phyloP scores from a whole-genome alignment of 108 stramenopile species.

The Cylindrotheca closterium region DNA sequence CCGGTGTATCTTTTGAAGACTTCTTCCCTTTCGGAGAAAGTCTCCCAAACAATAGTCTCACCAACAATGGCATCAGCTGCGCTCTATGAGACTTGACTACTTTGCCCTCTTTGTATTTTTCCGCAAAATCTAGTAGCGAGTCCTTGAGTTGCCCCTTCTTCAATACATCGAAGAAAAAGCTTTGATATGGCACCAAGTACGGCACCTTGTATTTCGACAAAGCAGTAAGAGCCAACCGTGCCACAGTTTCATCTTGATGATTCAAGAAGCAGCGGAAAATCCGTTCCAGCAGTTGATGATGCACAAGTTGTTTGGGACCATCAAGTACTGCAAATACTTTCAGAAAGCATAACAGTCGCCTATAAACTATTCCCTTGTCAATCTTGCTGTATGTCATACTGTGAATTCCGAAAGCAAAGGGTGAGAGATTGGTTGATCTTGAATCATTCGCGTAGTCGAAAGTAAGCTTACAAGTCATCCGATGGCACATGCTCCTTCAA shows the following conservation, averaged over 20 bases:
- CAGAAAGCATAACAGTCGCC: slow-evolving; percentile 58
- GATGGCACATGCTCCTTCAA: slow-evolving; percentile 20
- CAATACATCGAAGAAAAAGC: slow-evolving; percentile 48
- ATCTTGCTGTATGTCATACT: not conserved
- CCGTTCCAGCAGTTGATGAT: slow-evolving; percentile 52
- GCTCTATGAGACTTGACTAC: slow-evolving; percentile 55
- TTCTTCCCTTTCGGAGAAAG: slow-evolving; percentile 51
- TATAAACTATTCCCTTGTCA: slow-evolving; percentile 25
- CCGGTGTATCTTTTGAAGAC: slow-evolving; percentile 74
- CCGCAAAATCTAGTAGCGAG: slow-evolving; percentile 61
- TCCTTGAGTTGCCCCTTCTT: slow-evolving; percentile 69
- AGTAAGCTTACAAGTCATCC: not conserved
- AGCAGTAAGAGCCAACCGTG: slow-evolving; percentile 58
- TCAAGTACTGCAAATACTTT: slow-evolving; percentile 75
- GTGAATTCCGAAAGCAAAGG: not conserved
- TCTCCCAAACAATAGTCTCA: slow-evolving; percentile 79
- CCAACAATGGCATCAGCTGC: slow-evolving; percentile 54
- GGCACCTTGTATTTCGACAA: slow-evolving; percentile 62
- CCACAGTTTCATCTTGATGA: slow-evolving; percentile 61
- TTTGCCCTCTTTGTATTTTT: slow-evolving; percentile 39
- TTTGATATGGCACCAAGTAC: slow-evolving; percentile 56
- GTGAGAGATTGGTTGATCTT: not conserved
- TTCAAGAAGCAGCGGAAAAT: slow-evolving; percentile 61
- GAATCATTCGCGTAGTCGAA: not conserved
- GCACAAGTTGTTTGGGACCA: slow-evolving; percentile 75